These are phyloP conservation scores for Chenopodium album DNA, from an alignment of 148 eudicot genomes.

Conservation along the genomic window DNA sequence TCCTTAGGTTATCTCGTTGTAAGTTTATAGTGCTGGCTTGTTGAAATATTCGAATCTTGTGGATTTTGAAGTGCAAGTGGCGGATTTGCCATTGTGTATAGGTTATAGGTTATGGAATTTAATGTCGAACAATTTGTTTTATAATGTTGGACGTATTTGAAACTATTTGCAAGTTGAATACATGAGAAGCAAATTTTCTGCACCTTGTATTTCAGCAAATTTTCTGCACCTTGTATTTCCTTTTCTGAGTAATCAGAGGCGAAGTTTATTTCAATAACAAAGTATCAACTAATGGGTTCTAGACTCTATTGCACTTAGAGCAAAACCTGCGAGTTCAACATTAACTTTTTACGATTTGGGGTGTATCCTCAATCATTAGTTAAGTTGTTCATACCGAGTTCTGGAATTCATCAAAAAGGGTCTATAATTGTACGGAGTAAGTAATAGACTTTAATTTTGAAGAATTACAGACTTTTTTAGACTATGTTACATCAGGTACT, in stretches of 20 bases:
- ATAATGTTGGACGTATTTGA: constrained; percentile 4
- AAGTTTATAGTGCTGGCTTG: constrained; percentile 3
- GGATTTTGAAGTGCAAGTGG: constrained; percentile 25
- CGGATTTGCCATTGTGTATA: constrained; percentile 32
- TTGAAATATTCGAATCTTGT: not conserved
- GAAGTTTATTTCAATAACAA: not conserved
- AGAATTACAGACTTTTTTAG: no score
- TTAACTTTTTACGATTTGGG: no score
- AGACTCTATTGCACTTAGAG: no score
- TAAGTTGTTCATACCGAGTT: no score
- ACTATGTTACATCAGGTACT: no score
- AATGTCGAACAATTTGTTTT: not conserved
- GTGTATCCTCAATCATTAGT: no score
- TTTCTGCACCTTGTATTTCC: not conserved
- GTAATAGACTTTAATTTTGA: no score
- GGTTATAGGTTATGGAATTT: constrained; percentile 21
- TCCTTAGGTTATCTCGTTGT: constrained; percentile 17
- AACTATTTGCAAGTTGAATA: constrained; percentile 13
- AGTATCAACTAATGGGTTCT: no score
- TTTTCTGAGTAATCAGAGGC: not conserved
- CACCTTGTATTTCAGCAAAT: not conserved
- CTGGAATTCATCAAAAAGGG: no score
- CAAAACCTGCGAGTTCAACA: no score
- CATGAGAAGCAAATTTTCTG: not conserved
- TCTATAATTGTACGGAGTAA: no score